Percentiles rank a stretch among this genome's conserved stretches.
Conservation (phyloP, 495 filamentous ascomycete genomes). For the Hamigera avellanea region DNA sequence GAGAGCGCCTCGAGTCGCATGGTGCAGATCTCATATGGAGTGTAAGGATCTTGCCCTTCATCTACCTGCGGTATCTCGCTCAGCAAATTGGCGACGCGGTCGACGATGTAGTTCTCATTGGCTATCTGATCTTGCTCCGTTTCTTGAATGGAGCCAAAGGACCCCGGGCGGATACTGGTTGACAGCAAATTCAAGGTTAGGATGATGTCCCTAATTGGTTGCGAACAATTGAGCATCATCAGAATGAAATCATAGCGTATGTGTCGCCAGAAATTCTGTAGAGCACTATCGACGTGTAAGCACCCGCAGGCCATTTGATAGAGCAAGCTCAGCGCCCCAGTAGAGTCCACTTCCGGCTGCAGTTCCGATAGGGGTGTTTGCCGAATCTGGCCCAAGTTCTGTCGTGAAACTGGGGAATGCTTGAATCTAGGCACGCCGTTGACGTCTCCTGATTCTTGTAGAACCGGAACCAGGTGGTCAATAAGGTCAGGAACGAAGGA, state of each 20-base stretch:
- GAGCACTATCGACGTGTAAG: slow-evolving; percentile 24
- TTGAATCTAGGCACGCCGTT: slow-evolving; percentile 43
- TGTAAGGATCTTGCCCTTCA: slow-evolving; percentile 36
- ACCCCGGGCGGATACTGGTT: slow-evolving; percentile 43
- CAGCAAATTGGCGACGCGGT: slow-evolving; percentile 48
- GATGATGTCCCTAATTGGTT: slow-evolving; percentile 48
- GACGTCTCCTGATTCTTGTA: slow-evolving; percentile 45
- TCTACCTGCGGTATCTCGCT: slow-evolving; percentile 40
- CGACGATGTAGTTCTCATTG: slow-evolving; percentile 48
- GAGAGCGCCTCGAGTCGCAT: slow-evolving; percentile 47
- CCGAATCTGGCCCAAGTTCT: slow-evolving; percentile 22
- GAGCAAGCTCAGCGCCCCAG: slow-evolving; percentile 45
- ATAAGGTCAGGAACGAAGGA: slow-evolving; percentile 35
- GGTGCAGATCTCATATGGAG: slow-evolving; percentile 35
- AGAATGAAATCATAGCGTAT: slow-evolving; percentile 53
- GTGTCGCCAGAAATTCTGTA: slow-evolving; percentile 45
- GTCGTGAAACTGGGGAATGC: slow-evolving; percentile 29
- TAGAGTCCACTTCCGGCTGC: slow-evolving; percentile 40
- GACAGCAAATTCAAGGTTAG: slow-evolving; percentile 44
- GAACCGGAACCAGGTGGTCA: slow-evolving; percentile 38
- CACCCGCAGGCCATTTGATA: slow-evolving; percentile 44
- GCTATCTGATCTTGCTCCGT: slow-evolving; percentile 38
- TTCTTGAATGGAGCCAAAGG: slow-evolving; percentile 49
- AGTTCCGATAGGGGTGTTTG: slow-evolving; percentile 35
- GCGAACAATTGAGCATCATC: slow-evolving; percentile 47